Percentiles rank a stretch among this genome's conserved stretches.
Conservation (phyloP, 2,329 filamentous ascomycete species). For the Capronia coronata region DNA sequence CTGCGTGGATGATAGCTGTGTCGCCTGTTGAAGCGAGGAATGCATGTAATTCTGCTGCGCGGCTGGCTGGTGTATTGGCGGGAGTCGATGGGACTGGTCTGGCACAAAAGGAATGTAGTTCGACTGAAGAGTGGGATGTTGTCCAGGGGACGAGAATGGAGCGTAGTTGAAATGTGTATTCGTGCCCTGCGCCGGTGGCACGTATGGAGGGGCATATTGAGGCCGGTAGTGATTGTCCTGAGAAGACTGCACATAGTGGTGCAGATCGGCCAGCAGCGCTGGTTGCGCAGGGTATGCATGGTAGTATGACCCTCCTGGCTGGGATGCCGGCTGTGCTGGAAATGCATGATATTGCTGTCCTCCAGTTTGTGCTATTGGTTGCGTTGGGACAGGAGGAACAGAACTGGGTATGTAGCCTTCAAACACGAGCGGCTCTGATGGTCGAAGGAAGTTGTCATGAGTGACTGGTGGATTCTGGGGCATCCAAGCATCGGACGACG, state of each 20-base stretch:
- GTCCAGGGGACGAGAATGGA: not conserved
- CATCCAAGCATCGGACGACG: conserved; percentile 6
- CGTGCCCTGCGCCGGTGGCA: not conserved
- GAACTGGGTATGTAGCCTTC: conserved; percentile 4
- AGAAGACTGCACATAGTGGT: not conserved
- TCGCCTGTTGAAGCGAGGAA: too few species aligned
- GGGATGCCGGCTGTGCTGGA: not conserved
- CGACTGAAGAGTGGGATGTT: not conserved
- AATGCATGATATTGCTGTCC: not conserved
- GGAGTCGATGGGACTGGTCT: too few species aligned
- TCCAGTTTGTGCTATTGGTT: not conserved
- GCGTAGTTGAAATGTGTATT: not conserved
- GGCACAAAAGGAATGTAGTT: not conserved
- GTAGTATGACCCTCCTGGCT: not conserved
- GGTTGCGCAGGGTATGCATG: not conserved
- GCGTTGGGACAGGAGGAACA: not conserved
- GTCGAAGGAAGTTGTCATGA: conserved; percentile 8
- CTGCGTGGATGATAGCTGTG: too few species aligned
- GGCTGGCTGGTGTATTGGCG: not conserved
- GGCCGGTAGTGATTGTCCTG: not conserved
- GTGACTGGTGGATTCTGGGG: conserved; percentile 6
- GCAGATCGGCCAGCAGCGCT: not conserved
- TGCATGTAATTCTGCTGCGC: not conserved
- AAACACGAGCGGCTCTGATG: conserved; percentile 6
- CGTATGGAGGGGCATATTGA: not conserved